These are phyloP conservation scores for Zygosaccharomyces sapae DNA, from an alignment of 1,139 yeast species.

Conservation along the genomic window DNA sequence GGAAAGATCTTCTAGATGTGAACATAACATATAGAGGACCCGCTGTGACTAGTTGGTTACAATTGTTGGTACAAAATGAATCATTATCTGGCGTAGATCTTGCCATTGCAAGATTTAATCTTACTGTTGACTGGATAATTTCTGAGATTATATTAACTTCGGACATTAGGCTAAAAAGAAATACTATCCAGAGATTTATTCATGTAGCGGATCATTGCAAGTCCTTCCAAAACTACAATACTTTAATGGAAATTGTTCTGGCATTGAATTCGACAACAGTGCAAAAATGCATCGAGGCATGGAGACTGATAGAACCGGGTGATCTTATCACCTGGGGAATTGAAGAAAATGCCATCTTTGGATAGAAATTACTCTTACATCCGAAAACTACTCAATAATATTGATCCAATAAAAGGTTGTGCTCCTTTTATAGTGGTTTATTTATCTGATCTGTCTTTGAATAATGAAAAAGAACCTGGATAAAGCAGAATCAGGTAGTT, in stretches of 20 bases:
- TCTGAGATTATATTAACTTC: constrained; percentile 78
- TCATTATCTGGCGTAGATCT: constrained; percentile 69
- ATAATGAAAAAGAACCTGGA: constrained; percentile 56
- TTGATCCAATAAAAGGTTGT: constrained; percentile 72
- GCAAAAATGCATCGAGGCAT: constrained; percentile 61
- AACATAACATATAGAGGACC: constrained; percentile 65
- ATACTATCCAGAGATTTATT: constrained; percentile 71
- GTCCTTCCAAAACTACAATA: constrained; percentile 73
- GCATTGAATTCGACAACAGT: constrained; percentile 76
- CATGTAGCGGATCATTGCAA: constrained; percentile 77
- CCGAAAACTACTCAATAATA: constrained; percentile 56
- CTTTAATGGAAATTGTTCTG: constrained; percentile 79
- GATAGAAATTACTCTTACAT: constrained; percentile 61
- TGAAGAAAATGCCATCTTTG: constrained; percentile 64
- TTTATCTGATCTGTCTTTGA: constrained; percentile 74
- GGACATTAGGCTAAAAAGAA: constrained; percentile 53
- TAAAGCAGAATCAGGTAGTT: constrained; percentile 45
- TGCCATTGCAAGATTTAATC: constrained; percentile 82
- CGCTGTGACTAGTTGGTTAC: constrained; percentile 85
- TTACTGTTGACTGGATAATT: constrained; percentile 88
- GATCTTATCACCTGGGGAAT: constrained; percentile 59
- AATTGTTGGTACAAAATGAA: constrained; percentile 60
- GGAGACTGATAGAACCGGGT: constrained; percentile 57
- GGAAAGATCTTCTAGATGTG: constrained; percentile 83
- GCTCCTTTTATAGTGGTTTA: constrained; percentile 88